Conservation (phyloP, 352 stramenopile species). For the Aphanomyces euteiches region DNA sequence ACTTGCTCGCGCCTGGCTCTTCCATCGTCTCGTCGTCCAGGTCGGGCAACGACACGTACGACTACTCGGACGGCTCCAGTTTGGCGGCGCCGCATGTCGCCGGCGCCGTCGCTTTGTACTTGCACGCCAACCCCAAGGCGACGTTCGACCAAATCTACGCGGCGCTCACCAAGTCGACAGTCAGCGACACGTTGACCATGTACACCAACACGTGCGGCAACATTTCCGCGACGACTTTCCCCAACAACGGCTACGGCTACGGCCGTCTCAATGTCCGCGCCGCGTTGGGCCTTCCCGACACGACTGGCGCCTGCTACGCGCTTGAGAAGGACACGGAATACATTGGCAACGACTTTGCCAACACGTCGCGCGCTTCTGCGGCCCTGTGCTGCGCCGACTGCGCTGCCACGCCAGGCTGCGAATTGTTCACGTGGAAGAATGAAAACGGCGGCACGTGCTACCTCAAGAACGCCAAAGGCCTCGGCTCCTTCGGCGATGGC, state of each 20-base stretch:
- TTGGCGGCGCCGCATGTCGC: conserved; percentile 63
- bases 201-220: conserved; percentile 39
- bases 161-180: conserved; percentile 37
- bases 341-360: conserved; percentile 8
- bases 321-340: conserved; percentile 12
- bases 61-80: conserved; percentile 58
- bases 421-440: background rate
- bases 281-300: background rate
- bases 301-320: background rate
- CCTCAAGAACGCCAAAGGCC: conserved; percentile 14
- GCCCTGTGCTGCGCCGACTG: conserved; percentile 7
- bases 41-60: conserved; percentile 46
- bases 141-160: conserved; percentile 48
- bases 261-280: conserved; percentile 24
- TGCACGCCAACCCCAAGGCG: conserved; percentile 40
- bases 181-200: conserved; percentile 35
- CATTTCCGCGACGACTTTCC: conserved; percentile 34
- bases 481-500: background rate
- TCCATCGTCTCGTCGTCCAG: conserved; percentile 49
- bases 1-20: conserved; percentile 47
- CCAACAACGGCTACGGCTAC: conserved; percentile 43
- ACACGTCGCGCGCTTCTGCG: background rate
- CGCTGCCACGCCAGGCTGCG: background rate
- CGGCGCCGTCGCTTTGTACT: conserved; percentile 51
- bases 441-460: conserved; percentile 9